Evolutionary conservation across 2,329 filamentous ascomycete genomes (phyloP), one percentile per base, ranked within the genome.

Genomic region (Cytospora piceicola): DNA sequence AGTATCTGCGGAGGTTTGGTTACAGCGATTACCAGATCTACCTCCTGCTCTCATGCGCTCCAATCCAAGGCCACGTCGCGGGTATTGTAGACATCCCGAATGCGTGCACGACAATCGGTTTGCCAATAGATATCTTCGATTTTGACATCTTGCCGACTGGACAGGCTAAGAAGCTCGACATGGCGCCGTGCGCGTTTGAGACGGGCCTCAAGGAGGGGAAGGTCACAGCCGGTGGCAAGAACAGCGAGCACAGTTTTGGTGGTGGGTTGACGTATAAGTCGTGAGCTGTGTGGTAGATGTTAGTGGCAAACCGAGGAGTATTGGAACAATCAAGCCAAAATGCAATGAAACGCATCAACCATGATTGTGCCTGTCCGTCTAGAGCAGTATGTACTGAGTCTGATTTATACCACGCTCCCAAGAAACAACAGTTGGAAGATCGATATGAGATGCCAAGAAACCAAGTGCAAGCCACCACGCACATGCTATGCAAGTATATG

Each of bases 41-140:
- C 74, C 82, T 97, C 34, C 79, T 97, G 59, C 80, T 97, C 56
- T 94, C 90, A 20, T 95, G 92, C 75, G 93, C 93, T 0, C 93
- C 94, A 0, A 85, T 97, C 6, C 91, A 96, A 76, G 94, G 94
- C 0, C 92, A 96, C 73, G 86, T 97, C 60, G 94, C 93, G 1
- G 93, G 94, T 0, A 90, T 97, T 64, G 93, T 96, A 11, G 93
- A 96, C 76, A 92, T 96, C 58, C 93, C 93, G 0, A 96, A 97
- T 74, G 92, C 91, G 0, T 97, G 94, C 74, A 96, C 93, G 4
- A 97, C 94, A 0, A 81, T 97, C 66, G 93, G 93, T 0, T 75
- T 97, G 62, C 94, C 94, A 0, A 92, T 96, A 83, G 94, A 97
- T 78, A 96, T 97, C 61, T 97, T 97, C 72, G 92, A 95, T 73